Percentiles rank a stretch among this genome's conserved stretches.
phyloP scores from a whole-genome alignment of 2,329 filamentous ascomycete genomes.

The Arachnomyces sp. region DNA sequence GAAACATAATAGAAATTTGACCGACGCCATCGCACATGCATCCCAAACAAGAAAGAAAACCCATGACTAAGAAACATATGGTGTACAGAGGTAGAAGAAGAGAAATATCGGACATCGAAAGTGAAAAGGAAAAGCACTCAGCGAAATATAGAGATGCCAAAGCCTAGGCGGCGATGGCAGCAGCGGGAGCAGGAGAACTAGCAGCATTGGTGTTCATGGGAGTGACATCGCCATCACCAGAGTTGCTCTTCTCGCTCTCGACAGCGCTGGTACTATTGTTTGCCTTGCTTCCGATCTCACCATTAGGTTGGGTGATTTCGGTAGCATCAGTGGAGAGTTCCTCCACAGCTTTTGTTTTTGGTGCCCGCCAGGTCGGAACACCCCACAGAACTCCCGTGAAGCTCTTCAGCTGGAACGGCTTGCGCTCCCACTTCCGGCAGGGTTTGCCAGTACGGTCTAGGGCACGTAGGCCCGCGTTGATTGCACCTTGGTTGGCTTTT shows the following conservation, averaged over 20 bases:
- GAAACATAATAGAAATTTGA: no score
- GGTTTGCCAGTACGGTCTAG: conserved; percentile 88
- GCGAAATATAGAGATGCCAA: no score
- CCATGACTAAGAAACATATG: conserved; percentile 2
- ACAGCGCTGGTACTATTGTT: conserved; percentile 52
- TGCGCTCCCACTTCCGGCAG: conserved; percentile 83
- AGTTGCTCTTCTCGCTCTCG: conserved; percentile 54
- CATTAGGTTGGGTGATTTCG: conserved; percentile 44
- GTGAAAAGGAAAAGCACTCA: conserved; percentile 20
- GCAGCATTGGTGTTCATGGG: conserved; percentile 38
- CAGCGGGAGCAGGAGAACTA: conserved; percentile 46
- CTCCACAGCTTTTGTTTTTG: conserved; percentile 32
- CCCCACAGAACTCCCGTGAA: conserved; percentile 85
- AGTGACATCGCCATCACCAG: conserved; percentile 42
- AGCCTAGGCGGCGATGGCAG: conserved; percentile 31
- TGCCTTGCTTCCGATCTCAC: conserved; percentile 50
- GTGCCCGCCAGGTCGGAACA: conserved; percentile 71
- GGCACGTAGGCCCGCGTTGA: conserved; percentile 90
- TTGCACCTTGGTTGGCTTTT: conserved; percentile 93
- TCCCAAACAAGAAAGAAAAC: conserved; percentile 9
- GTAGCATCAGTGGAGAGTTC: conserved; percentile 56
- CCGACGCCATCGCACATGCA: no score
- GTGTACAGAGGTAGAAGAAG: conserved; percentile 5
- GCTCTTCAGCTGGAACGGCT: conserved; percentile 76
- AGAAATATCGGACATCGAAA: conserved; percentile 5